Conservation (phyloP, 768 basidiomycete genomes). For the Daedalea quercina region DNA sequence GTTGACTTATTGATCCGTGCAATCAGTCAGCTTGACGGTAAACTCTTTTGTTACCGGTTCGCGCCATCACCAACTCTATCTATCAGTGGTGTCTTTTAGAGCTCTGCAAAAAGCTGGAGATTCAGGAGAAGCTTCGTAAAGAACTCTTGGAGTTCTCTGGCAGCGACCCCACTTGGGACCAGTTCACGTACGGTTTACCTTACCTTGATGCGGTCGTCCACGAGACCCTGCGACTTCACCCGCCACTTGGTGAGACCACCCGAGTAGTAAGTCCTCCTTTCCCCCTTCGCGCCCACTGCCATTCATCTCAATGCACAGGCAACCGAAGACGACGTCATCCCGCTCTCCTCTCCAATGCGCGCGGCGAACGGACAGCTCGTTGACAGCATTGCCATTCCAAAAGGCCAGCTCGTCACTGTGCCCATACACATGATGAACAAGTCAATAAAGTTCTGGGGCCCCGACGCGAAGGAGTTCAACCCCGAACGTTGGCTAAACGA, state of each 20-base stretch:
- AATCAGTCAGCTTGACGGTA: conserved; percentile 16
- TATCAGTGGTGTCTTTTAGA: conserved; percentile 53
- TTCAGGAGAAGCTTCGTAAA: conserved; percentile 41
- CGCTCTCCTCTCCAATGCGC: conserved; percentile 6
- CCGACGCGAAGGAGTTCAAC: conserved; percentile 35
- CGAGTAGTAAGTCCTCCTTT: conserved; percentile 29
- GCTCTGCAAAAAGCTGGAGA: conserved; percentile 35
- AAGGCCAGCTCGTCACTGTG: conserved; percentile 31
- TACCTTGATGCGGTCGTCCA: conserved; percentile 49
- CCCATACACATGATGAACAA: conserved; percentile 35
- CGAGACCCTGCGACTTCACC: conserved; percentile 39
- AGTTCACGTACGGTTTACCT: conserved; percentile 41
- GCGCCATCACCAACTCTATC: neutral
- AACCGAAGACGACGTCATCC: conserved; percentile 31
- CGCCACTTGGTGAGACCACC: conserved; percentile 29
- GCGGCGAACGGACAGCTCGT: neutral
- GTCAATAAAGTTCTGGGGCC: conserved; percentile 36
- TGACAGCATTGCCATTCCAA: conserved; percentile 26
- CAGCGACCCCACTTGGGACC: conserved; percentile 47
- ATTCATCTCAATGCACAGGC: conserved; percentile 22
- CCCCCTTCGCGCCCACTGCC: neutral
- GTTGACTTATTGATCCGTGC: neutral
- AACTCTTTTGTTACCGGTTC: neutral
- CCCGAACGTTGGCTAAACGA: conserved; percentile 37
- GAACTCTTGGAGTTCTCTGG: conserved; percentile 37